These are phyloP conservation scores for Candida gorgasii DNA, from an alignment of 805 yeast species.

Conservation along the genomic window DNA sequence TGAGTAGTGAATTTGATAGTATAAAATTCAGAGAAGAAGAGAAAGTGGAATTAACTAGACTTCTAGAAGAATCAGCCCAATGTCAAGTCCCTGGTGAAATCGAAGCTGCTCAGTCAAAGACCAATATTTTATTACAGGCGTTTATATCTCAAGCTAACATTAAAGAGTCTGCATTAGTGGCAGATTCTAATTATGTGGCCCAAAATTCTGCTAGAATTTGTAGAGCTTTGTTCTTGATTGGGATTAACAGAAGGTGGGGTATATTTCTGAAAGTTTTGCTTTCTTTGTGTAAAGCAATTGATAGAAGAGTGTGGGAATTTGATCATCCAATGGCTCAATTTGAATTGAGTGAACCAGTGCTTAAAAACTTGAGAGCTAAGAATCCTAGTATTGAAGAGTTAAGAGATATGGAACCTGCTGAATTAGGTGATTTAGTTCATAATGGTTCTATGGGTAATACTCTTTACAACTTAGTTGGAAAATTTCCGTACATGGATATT, in stretches of 20 bases:
- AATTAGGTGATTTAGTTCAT: slow-evolving; percentile 88
- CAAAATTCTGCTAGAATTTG: slow-evolving; percentile 93
- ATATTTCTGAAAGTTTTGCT: slow-evolving; percentile 69
- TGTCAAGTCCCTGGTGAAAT: slow-evolving; percentile 82
- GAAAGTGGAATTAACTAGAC: slow-evolving; percentile 61
- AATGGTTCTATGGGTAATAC: slow-evolving; percentile 71
- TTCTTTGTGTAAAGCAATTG: slow-evolving; percentile 83
- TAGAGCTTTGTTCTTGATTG: slow-evolving; percentile 84
- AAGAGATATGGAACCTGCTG: slow-evolving; percentile 70
- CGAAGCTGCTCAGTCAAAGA: slow-evolving; percentile 80
- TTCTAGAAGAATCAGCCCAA: slow-evolving; percentile 61
- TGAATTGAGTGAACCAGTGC: slow-evolving; percentile 67
- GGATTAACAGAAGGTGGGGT: slow-evolving; percentile 92
- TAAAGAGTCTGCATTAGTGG: slow-evolving; percentile 75
- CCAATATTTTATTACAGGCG: slow-evolving; percentile 84
- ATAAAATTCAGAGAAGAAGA: slow-evolving; percentile 90
- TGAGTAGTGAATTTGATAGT: slow-evolving; percentile 92
- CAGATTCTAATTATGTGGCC: slow-evolving; percentile 92
- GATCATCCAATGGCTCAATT: slow-evolving; percentile 90
- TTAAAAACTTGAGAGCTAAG: slow-evolving; percentile 61
- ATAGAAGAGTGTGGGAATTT: slow-evolving; percentile 82
- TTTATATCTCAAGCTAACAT: slow-evolving; percentile 75
- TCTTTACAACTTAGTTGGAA: slow-evolving; percentile 58
- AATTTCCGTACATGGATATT: slow-evolving; percentile 75
- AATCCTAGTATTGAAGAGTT: slow-evolving; percentile 70